phyloP scores from a whole-genome alignment of 2,329 filamentous ascomycete species.

The Colletotrichum truncatum region DNA sequence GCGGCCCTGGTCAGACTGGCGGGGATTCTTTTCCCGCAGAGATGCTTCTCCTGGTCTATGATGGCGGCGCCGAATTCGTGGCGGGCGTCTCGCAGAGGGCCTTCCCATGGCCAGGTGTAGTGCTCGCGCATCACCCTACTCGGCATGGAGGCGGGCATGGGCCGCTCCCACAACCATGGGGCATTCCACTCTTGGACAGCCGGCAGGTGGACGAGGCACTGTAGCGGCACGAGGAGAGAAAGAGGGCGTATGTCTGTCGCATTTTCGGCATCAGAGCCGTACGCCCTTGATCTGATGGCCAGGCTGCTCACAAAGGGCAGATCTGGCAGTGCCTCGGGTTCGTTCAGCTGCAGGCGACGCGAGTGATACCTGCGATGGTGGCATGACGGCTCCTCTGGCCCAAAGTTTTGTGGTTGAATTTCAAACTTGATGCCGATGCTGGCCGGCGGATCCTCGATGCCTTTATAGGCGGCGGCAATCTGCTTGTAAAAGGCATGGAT shows the following conservation, averaged over 20 bases:
- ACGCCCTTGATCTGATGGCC: constrained; percentile 4
- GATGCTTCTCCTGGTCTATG: constrained; percentile 28
- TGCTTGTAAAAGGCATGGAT: constrained; percentile 29
- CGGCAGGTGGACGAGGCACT: constrained; percentile 35
- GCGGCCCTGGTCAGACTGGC: constrained; percentile 27
- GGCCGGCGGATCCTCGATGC: not conserved
- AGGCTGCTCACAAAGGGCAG: constrained; percentile 30
- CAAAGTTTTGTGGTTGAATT: constrained; percentile 26
- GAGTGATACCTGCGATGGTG: constrained; percentile 32
- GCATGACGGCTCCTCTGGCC: constrained; percentile 11
- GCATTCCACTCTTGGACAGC: constrained; percentile 27
- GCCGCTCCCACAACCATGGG: constrained; percentile 37
- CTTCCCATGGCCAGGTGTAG: constrained; percentile 33
- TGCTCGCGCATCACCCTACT: constrained; percentile 15
- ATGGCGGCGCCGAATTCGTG: constrained; percentile 36
- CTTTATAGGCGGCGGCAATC: constrained; percentile 19
- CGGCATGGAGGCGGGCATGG: not conserved
- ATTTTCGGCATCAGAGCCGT: not conserved
- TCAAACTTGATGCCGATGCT: constrained; percentile 5
- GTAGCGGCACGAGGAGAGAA: constrained; percentile 33
- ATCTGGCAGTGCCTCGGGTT: constrained; percentile 30
- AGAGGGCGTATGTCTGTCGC: constrained; percentile 32
- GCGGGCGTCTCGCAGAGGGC: constrained; percentile 36
- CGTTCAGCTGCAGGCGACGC: constrained; percentile 30
- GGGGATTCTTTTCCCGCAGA: constrained; percentile 28